Base-by-base conservation (phyloP, 768 basidiomycete species). In the Stropharia rugosoannulata region DNA sequence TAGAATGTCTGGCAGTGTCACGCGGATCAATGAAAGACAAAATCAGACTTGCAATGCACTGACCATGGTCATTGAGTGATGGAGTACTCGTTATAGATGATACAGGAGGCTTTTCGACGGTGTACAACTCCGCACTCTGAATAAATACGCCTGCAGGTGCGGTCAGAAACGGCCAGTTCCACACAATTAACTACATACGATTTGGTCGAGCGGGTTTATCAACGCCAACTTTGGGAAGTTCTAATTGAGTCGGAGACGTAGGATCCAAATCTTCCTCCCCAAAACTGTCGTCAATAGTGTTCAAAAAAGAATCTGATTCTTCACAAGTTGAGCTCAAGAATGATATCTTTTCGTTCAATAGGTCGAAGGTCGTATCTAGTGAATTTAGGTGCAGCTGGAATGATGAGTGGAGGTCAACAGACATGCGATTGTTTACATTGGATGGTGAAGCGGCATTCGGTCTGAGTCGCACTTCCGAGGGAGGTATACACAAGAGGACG, bases 291-390 rank as follows among this genome's bases (percentile, higher is more conserved):
- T 79, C 78, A 36, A 74, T 75, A 27, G 64, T 68, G 55, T 68
- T 68, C 22, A 73, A 56, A 48, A 73, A 73, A 4, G 74, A 70
- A 42, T 71, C 72, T 58, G 64, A 60, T 13, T 66, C 71, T 13
- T 66, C 71, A 57, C 61, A 63, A 32, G 64, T 68, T 8, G 69
- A 59, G 37, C 60, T 65, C 41, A 80, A 71, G 57, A 81, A 78
- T 0, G 80, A 81, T 48, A 82, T 73, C 51, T 75, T 77, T 61
- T 82, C 81, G 54, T 79, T 81, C 51, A 83, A 61, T 36, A 83
- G 59, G 60, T 83, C 80, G 61, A 82, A 82, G 35, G 75, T 77
- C 36, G 70, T 64, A n/a, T 80, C 79, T 32, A 73, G 69, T 15
- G 73, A 74, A 51, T 73, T 70, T 36, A 80, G 64, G 38, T 81